Evolutionary conservation across 2,329 filamentous ascomycete genomes (phyloP).

Genomic region (Verticillium isaacii): DNA sequence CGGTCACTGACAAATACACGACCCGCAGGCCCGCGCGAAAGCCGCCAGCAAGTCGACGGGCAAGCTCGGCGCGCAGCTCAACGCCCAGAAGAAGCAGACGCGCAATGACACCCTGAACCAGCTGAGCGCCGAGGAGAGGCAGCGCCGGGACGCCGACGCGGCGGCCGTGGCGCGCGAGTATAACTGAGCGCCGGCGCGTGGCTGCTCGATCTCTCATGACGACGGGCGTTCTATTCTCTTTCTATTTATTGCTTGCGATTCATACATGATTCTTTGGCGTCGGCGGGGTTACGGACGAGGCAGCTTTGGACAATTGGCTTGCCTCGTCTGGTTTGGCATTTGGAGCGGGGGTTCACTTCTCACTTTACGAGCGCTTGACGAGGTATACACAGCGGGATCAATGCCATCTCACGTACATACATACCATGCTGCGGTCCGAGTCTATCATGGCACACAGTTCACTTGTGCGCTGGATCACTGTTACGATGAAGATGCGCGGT

Average conservation of each 20-base stretch:
- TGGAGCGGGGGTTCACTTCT: not conserved
- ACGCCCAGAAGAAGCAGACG: constrained; percentile 72
- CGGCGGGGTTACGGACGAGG: not conserved
- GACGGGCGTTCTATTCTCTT: not conserved
- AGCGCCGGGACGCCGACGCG: constrained; percentile 63
- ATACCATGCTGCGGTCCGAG: not conserved
- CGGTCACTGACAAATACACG: too few relatives aligned
- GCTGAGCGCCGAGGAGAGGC: constrained; percentile 60
- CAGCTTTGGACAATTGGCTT: not conserved
- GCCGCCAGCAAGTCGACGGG: constrained; percentile 54
- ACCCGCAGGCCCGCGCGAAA: constrained; percentile 61
- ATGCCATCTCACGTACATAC: not conserved
- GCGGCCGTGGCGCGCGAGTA: constrained; percentile 27
- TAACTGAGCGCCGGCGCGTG: constrained; percentile 16
- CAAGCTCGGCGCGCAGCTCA: constrained; percentile 66
- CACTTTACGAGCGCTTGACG: not conserved
- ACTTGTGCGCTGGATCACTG: too few relatives aligned
- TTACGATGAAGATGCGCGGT: too few relatives aligned
- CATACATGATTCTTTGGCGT: not conserved
- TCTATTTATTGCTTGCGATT: not conserved
- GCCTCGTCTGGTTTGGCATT: not conserved
- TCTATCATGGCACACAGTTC: too few relatives aligned
- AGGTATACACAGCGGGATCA: not conserved
- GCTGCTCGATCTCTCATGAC: not conserved
- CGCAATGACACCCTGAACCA: constrained; percentile 63